phyloP scores from a whole-genome alignment of 345 rosid genomes.

The Laguncularia racemosa region DNA sequence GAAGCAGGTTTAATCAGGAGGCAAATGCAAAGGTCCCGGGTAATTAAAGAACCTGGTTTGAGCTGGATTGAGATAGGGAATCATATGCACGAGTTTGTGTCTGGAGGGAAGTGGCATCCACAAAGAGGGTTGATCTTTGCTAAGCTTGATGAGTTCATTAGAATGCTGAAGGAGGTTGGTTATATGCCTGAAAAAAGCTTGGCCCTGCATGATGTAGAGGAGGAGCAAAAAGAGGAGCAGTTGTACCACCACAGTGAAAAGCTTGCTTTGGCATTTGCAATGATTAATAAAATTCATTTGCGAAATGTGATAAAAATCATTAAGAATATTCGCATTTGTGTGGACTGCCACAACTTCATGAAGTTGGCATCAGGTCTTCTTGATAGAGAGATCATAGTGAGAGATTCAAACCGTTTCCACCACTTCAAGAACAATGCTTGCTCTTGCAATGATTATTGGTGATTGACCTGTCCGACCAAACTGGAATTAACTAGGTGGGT shows the following conservation, averaged over 20 bases:
- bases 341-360: constrained; percentile 92
- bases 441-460: constrained; percentile 88
- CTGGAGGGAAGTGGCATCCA: constrained; percentile 59
- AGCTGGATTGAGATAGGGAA: constrained; percentile 79
- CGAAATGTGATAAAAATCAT: constrained; percentile 40
- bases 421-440: constrained; percentile 52
- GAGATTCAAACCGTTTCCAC: constrained; percentile 86
- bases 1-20: constrained; percentile 57
- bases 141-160: constrained; percentile 40
- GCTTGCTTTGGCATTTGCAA: constrained; percentile 62
- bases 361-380: constrained; percentile 61
- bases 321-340: constrained; percentile 78
- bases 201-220: constrained; percentile 61
- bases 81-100: constrained; percentile 63
- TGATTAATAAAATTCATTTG: constrained; percentile 31
- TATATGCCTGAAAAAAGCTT: constrained; percentile 66
- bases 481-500: not conserved
- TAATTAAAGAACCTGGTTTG: constrained; percentile 76
- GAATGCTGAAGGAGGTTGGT: constrained; percentile 58
- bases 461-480: constrained; percentile 3
- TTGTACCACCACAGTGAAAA: constrained; percentile 72
- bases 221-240: constrained; percentile 75
- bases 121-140: constrained; percentile 46
- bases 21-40: constrained; percentile 55
- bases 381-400: constrained; percentile 57